Conservation (phyloP, 1,284 basidiomycete species). For the Singerocomus rubriflavus region DNA sequence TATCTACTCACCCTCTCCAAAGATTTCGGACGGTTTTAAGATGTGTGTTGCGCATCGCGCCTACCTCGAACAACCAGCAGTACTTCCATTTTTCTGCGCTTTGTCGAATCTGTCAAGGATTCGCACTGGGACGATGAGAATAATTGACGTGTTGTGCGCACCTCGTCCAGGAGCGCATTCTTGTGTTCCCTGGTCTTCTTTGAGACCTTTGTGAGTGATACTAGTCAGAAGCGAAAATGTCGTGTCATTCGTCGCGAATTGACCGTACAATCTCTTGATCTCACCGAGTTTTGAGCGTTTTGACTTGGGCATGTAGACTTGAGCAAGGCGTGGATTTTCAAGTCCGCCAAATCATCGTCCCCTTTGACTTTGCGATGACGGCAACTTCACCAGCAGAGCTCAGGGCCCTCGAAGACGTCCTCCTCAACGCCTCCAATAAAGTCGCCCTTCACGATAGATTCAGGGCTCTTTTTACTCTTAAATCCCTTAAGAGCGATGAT, state of each 20-base stretch:
- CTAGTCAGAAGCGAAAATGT: conserved; percentile 35
- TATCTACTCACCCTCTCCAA: conserved; percentile 81
- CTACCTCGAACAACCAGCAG: conserved; percentile 93
- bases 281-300: conserved; percentile 82
- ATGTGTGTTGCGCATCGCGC: conserved; percentile 93
- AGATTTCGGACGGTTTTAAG: conserved; percentile 90
- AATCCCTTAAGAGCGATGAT: conserved; percentile 77
- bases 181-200: conserved; percentile 88
- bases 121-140: conserved; percentile 3
- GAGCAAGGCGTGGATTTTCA: conserved; percentile 19
- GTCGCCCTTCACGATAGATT: conserved; percentile 88
- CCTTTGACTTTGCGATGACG: conserved; percentile 25
- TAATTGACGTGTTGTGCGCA: conserved; percentile 38
- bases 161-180: conserved; percentile 77
- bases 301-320: conserved; percentile 74
- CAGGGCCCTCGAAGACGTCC: conserved; percentile 57
- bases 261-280: conserved; percentile 19
- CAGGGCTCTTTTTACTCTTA: conserved; percentile 91
- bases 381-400: conserved; percentile 43
- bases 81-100: conserved; percentile 87
- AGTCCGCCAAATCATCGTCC: conserved; percentile 31
- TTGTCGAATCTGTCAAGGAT: conserved; percentile 62
- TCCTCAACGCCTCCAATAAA: conserved; percentile 75
- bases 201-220: conserved; percentile 74
- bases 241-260: conserved; percentile 13